Evolutionary conservation across 176 grass and related monocot species (phyloP).

Genomic region (Oryza australiensis): DNA sequence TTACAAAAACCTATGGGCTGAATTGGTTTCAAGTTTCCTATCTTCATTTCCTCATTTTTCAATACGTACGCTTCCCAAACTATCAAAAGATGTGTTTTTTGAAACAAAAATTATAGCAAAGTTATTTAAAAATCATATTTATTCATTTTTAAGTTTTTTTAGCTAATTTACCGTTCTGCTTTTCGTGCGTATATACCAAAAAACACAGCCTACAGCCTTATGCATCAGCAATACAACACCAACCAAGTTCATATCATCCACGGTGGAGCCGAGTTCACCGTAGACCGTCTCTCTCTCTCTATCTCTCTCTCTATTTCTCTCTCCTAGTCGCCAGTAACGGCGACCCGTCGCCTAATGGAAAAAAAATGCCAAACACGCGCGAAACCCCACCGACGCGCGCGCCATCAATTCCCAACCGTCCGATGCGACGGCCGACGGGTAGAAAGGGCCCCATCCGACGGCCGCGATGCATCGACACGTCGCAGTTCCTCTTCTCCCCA

Average conservation of each 20-base stretch:
- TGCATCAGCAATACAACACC: neutral
- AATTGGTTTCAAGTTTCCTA: no score
- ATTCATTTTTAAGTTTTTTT: no score
- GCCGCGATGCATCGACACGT: neutral
- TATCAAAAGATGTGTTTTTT: no score
- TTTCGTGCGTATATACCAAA: no score
- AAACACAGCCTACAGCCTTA: no score
- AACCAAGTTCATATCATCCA: neutral
- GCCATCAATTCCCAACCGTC: neutral
- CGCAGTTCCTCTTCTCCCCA: no score
- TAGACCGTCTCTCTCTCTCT: neutral
- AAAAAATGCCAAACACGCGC: neutral
- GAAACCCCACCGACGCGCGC: neutral
- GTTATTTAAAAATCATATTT: no score
- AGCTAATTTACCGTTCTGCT: no score
- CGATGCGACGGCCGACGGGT: neutral
- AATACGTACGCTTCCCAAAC: no score
- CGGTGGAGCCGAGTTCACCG: neutral
- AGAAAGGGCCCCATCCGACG: neutral
- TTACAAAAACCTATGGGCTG: no score
- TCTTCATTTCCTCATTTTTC: no score
- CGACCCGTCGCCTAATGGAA: conserved; percentile 30
- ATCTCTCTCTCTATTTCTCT: neutral
- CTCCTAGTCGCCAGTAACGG: neutral
- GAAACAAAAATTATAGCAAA: no score